A percentile compares a stretch with the other conserved stretches of the same genome.
phyloP scores from a whole-genome alignment of 2,329 filamentous ascomycete species.

The Colletotrichum echinochloae region DNA sequence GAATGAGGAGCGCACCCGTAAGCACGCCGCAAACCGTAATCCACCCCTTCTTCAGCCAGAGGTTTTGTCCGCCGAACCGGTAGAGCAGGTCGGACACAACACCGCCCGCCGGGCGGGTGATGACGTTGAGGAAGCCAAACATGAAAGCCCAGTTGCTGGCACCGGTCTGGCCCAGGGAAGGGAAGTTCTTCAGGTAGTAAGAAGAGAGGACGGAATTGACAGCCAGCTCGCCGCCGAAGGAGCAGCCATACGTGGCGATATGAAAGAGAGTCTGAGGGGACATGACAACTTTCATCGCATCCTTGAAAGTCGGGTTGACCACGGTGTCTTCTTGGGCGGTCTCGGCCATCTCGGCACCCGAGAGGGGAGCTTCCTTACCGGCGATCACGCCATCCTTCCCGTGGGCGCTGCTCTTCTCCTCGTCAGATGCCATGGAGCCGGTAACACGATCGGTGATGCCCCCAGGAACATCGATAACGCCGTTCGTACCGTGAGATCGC shows the following conservation, averaged over 20 bases:
- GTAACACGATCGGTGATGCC: conserved; percentile 56
- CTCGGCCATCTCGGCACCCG: conserved; percentile 64
- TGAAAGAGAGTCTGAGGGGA: conserved; percentile 68
- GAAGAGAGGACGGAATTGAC: conserved; percentile 70
- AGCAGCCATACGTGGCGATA: conserved; percentile 69
- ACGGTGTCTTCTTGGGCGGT: conserved; percentile 65
- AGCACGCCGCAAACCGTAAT: conserved; percentile 71
- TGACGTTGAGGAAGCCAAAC: conserved; percentile 80
- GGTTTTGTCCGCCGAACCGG: conserved; percentile 49
- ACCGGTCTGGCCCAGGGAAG: conserved; percentile 65
- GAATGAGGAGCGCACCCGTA: conserved; percentile 70
- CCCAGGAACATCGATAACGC: conserved; percentile 65
- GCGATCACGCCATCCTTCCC: conserved; percentile 51
- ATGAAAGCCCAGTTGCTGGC: conserved; percentile 75
- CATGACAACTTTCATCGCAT: conserved; percentile 58
- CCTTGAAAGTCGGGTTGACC: conserved; percentile 66
- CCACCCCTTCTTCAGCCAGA: conserved; percentile 67
- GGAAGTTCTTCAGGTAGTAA: conserved; percentile 72
- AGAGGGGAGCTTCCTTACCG: conserved; percentile 60
- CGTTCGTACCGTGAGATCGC: conserved; percentile 59
- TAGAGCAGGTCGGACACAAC: conserved; percentile 65
- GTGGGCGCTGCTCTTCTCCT: conserved; percentile 51
- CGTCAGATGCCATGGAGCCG: conserved; percentile 46
- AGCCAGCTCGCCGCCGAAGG: conserved; percentile 72
- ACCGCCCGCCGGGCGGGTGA: conserved; percentile 75